Evolutionary conservation across 352 stramenopile species (phyloP), one percentile per base, ranked within the genome.

Genomic region (Globisporangium iwayamae): DNA sequence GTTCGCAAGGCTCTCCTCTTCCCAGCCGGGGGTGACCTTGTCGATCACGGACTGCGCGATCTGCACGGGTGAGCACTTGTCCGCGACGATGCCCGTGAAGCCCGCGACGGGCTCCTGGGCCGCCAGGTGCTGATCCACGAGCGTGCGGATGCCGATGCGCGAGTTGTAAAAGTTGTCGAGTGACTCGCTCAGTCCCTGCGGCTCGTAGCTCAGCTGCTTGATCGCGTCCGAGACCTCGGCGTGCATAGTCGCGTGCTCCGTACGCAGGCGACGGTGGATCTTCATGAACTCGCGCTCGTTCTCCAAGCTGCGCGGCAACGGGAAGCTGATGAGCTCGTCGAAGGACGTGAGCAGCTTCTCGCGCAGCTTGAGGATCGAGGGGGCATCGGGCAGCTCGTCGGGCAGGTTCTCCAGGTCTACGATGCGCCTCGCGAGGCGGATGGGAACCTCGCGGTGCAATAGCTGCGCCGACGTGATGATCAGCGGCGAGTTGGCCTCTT

Each of bases 121-220:
- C 0, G 83, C 85, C 2, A 89, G 7, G 62, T 94, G 85, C 65
- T 94, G 85, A 66, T 94, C 85, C 70, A 92, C 75, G 50, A 94
- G 78, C 81, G 89, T 91, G 52, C 85, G 83, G 56, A 92, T 91
- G 60, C 83, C 78, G 56, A 94, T 94, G 39, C 85, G 79, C 36
- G 85, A 94, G 70, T 89, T 90, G 72, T 94, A 94, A 55, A 94
- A 92, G 57, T 79, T 78, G 60, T 92, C 83, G 39, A 94, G 82
- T 47, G 83, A 83, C n/a, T 75, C 70, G 34, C 69, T 81, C 4
- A 91, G 69, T 0, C 76, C 81, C 39, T 81, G 65, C 0, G 79
- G 85, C 53, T 91, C 77, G 62, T 79, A 79, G 32, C 75, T 69
- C 16, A 92, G 75, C 39, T 72, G 69, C 52, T 81, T 66, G 22